Conservation (phyloP, 2,329 filamentous ascomycete species). For the Dissoconium aciculare region DNA sequence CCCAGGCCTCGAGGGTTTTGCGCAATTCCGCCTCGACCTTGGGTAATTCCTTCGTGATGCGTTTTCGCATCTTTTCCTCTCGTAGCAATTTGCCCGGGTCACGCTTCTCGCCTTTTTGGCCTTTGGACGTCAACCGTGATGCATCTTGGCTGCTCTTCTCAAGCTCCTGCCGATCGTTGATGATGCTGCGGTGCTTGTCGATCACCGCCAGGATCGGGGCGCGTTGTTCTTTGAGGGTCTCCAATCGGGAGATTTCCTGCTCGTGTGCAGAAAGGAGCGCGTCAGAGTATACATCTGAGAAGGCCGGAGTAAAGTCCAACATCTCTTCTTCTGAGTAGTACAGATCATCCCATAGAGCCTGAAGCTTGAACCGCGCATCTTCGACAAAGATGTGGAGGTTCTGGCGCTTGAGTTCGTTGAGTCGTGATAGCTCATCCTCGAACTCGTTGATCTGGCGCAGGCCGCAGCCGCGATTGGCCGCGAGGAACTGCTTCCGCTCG, state of each 20-base stretch:
- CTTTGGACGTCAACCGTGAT: slow-evolving; percentile 78
- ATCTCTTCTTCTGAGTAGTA: slow-evolving; percentile 98
- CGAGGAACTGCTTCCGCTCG: slow-evolving; percentile 74
- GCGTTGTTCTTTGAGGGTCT: slow-evolving; percentile 72
- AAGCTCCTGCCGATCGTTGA: slow-evolving; percentile 76
- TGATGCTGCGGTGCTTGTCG: slow-evolving; percentile 65
- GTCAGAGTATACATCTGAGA: slow-evolving; percentile 84
- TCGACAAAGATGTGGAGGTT: slow-evolving; percentile 94
- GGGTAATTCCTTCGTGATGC: slow-evolving; percentile 87
- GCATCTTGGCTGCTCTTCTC: slow-evolving; percentile 88
- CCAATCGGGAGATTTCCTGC: slow-evolving; percentile 69
- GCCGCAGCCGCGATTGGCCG: slow-evolving; percentile 78
- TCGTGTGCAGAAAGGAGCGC: slow-evolving; percentile 90
- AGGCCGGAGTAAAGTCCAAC: slow-evolving; percentile 93
- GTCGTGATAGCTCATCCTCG: slow-evolving; percentile 69
- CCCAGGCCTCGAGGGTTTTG: slow-evolving; percentile 71
- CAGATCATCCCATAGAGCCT: slow-evolving; percentile 86
- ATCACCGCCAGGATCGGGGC: slow-evolving; percentile 69
- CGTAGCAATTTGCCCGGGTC: slow-evolving; percentile 86
- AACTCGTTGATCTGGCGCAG: slow-evolving; percentile 89
- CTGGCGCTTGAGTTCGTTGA: slow-evolving; percentile 88
- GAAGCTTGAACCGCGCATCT: slow-evolving; percentile 75
- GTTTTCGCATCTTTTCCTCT: slow-evolving; percentile 97
- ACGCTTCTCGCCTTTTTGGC: slow-evolving; percentile 82
- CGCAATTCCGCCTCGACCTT: slow-evolving; percentile 76